Conservation (phyloP, 805 yeast species). For the Candida coleopterorum region DNA sequence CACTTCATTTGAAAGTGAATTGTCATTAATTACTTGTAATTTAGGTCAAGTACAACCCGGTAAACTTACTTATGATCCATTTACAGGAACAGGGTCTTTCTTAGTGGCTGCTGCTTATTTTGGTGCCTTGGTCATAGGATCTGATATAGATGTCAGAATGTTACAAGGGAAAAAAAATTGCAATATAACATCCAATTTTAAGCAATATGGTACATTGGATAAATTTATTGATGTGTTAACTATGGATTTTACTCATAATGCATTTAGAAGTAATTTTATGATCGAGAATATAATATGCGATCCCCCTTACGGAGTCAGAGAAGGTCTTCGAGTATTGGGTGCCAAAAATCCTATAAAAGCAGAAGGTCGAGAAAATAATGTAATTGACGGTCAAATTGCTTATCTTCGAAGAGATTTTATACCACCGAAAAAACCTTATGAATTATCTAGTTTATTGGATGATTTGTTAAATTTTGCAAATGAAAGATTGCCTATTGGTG, state of each 20-base stretch:
- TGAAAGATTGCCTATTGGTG: conserved; percentile 62
- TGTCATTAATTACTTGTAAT: conserved; percentile 82
- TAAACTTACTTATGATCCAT: conserved; percentile 82
- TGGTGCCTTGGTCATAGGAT: conserved; percentile 77
- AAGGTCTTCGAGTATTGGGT: conserved; percentile 90
- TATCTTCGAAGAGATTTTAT: conserved; percentile 76
- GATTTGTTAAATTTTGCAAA: conserved; percentile 76
- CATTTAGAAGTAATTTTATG: conserved; percentile 56
- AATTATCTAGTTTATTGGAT: conserved; percentile 68
- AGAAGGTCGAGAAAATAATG: conserved; percentile 64
- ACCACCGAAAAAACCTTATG: conserved; percentile 89
- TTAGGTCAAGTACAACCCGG: conserved; percentile 69
- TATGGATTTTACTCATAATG: conserved; percentile 93
- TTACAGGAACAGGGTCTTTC: conserved; percentile 95
- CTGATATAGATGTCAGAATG: conserved; percentile 84
- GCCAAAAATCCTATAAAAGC: conserved; percentile 64
- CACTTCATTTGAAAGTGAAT: conserved; percentile 93
- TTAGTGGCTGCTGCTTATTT: conserved; percentile 81
- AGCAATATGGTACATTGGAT: conserved; percentile 58
- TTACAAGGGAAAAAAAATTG: conserved; percentile 63
- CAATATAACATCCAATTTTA: conserved; percentile 61
- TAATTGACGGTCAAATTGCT: conserved; percentile 78
- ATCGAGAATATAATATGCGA: conserved; percentile 88
- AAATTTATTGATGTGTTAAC: conserved; percentile 72
- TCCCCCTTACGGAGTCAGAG: conserved; percentile 97